A percentile compares a stretch with the other conserved stretches of the same genome.
Conservation (phyloP, 1,284 basidiomycete genomes). For the Puccinia sorghi region DNA sequence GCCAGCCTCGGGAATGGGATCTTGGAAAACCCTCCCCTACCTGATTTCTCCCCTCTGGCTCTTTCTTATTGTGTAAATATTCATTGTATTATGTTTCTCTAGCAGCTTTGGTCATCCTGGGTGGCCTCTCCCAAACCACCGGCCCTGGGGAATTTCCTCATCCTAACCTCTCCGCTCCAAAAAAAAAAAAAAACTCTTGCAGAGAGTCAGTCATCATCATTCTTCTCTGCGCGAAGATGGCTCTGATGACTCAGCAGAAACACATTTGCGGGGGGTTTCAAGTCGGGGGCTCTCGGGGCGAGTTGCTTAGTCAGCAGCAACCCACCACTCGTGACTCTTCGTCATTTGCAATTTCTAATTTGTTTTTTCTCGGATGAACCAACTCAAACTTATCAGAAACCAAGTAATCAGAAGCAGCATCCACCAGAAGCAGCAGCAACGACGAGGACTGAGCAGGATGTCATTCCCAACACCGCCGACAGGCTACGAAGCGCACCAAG, state of each 20-base stretch:
- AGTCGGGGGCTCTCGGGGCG: not conserved
- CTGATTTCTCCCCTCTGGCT: conserved; percentile 2
- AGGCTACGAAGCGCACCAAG: conserved; percentile 57
- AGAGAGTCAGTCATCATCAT: no score
- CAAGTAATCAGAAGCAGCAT: not conserved
- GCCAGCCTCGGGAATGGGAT: conserved; percentile 47
- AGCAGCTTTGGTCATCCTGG: no score
- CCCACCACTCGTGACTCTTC: not conserved
- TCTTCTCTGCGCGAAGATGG: no score
- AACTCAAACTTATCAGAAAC: not conserved
- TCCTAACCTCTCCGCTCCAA: no score
- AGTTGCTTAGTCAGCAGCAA: conserved; percentile 17
- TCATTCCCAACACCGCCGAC: conserved; percentile 1
- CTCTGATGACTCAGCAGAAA: no score
- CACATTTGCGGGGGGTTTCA: no score
- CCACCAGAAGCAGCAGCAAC: not conserved
- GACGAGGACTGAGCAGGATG: not conserved
- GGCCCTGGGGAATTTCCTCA: no score
- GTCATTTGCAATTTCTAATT: no score
- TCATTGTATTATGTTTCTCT: no score
- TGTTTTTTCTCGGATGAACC: not conserved
- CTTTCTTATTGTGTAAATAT: no score
- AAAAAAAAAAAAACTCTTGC: no score
- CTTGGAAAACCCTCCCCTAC: conserved; percentile 36
- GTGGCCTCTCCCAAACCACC: no score